Conservation (phyloP, 208 protist genomes). For the Sergeia podlipaevii region DNA sequence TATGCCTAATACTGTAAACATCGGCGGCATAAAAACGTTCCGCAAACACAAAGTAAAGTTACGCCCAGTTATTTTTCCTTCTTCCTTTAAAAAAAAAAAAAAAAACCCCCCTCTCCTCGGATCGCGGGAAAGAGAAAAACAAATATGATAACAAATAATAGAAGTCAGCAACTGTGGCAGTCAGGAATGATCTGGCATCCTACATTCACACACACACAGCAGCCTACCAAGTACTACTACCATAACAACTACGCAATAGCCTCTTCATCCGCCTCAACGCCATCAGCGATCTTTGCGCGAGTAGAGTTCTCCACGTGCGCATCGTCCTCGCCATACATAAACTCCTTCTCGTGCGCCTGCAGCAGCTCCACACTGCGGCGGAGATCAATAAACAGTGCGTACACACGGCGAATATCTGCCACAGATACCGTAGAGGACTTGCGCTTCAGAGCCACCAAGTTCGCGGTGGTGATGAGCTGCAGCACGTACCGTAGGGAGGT, state of each 20-base stretch:
- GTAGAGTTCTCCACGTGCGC: constrained; percentile 59
- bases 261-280: constrained; percentile 37
- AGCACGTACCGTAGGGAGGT: constrained; percentile 99
- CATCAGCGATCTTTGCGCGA: constrained; percentile 16
- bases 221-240: not conserved
- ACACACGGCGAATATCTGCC: constrained; percentile 96
- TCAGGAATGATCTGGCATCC: no score
- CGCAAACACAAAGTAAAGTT: no score
- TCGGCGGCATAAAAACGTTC: no score
- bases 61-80: no score
- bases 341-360: constrained; percentile 90
- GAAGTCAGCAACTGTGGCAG: not conserved
- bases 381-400: constrained; percentile 98
- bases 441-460: constrained; percentile 94
- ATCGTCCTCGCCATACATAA: constrained; percentile 90
- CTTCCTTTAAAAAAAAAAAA: no score
- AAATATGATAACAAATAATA: constrained; percentile 1
- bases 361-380: constrained; percentile 88
- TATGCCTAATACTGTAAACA: no score
- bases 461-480: constrained; percentile 98
- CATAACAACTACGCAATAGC: constrained; percentile 19
- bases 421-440: constrained; percentile 92
- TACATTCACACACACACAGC: no score
- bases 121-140: not conserved
- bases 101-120: no score